Evolutionary conservation across 305 asterid genomes (phyloP), one percentile per base, ranked within the genome.

Genomic region (Fraxinus sp.): DNA sequence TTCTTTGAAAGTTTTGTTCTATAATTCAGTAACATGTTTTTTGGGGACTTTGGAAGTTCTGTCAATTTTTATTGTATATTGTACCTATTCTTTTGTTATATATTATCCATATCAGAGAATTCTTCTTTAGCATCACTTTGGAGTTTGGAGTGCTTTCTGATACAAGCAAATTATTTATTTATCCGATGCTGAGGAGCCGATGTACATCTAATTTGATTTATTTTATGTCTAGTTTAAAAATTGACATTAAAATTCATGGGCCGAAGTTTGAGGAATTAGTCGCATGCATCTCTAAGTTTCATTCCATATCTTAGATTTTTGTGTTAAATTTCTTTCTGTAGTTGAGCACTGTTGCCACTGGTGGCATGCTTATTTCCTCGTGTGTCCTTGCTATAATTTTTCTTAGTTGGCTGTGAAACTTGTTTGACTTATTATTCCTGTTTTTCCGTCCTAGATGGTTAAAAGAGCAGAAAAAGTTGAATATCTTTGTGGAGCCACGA

Each of bases 401-500:
- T 80, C 79, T 68, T 76, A 24, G 28, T 64, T 52, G 80, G 39
- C 74, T 35, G 9, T 77, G 26, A 52, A 78, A 37, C 35, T 52
- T 52, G 33, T 83, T 86, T 18, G 78, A 49, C 49, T 5, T 62
- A 4, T 68, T 59, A 66, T 64, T 79, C 74, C 39, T 24, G 79
- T 71, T 57, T 11, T 84, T 84, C 49, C 32, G 28, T 76, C 78
- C 77, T 90, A 96, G 99, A 91, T 96, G 98, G 98, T 86, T 96
- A 88, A 93, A 90, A 82, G 98, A 94, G 88, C 89, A 92, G 90
- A 91, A 92, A 85, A 90, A 86, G 78, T 83, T 94, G 75, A 93
- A 88, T 70, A 90, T 96, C 78, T 86, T 87, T 79, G 99, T 96
- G 83, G 99, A 96, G 86, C 99, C 97, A 77, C 90, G 91, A 70